These are phyloP conservation scores for Calonectria hongkongensis DNA, from an alignment of 2,329 filamentous ascomycete genomes.

Conservation along the genomic window DNA sequence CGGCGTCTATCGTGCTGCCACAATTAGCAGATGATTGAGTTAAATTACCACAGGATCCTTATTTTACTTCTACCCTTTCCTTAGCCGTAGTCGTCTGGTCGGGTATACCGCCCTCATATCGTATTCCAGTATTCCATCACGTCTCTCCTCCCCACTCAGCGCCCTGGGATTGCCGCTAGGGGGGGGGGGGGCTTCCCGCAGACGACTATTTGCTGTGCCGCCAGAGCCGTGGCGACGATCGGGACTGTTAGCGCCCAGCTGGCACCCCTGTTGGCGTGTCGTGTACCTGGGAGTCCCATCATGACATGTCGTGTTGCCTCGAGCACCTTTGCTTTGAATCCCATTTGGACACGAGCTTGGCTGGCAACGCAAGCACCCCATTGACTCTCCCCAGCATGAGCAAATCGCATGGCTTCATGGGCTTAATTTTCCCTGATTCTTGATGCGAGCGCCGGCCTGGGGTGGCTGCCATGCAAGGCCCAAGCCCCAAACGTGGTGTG, in stretches of 20 bases:
- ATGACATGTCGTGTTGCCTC: slow-evolving; percentile 10
- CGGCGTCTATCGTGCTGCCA: neutral
- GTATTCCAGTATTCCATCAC: neutral
- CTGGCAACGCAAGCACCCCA: slow-evolving; percentile 15
- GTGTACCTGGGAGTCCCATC: slow-evolving; percentile 16
- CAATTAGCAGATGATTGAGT: neutral
- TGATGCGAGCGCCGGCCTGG: neutral
- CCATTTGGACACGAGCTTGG: neutral
- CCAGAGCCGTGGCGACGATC: slow-evolving; percentile 6
- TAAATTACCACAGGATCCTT: neutral
- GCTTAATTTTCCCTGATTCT: neutral
- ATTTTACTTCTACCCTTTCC: neutral
- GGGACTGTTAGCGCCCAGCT: slow-evolving; percentile 13
- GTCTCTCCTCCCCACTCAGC: slow-evolving; percentile 20
- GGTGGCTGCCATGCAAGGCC: slow-evolving; percentile 16
- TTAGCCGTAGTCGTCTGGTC: neutral
- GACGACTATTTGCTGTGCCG: slow-evolving; percentile 13
- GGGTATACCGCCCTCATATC: neutral
- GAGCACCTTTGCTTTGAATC: neutral
- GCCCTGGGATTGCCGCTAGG: slow-evolving; percentile 39
- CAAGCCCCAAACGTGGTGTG: slow-evolving; percentile 21
- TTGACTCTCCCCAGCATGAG: neutral
- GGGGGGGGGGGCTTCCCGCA: slow-evolving; percentile 27
- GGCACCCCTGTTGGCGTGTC: slow-evolving; percentile 11
- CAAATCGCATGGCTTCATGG: neutral